phyloP scores from a whole-genome alignment of 108 stramenopile species.

The Conticribra weissflogii region DNA sequence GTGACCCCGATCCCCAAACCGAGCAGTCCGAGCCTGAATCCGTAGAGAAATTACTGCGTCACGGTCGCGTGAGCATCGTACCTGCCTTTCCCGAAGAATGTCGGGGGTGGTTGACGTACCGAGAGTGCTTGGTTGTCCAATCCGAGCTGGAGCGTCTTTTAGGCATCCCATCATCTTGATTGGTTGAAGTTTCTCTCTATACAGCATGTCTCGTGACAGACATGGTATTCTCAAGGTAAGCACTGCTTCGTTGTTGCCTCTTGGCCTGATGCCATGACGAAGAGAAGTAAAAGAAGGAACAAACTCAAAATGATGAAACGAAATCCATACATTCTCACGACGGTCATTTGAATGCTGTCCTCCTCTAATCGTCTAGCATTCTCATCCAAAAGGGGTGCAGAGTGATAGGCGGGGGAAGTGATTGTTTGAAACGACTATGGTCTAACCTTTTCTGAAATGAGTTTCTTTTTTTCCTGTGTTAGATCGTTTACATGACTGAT shows the following conservation, averaged over 20 bases:
- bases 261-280: too few relatives aligned
- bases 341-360: constrained; percentile 21
- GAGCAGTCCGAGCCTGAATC: background rate
- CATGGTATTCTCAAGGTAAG: too few relatives aligned
- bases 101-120: constrained; percentile 37
- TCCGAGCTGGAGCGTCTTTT: constrained; percentile 19
- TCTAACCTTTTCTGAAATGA: constrained; percentile 7
- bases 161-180: background rate
- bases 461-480: too few relatives aligned
- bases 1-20: background rate
- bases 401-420: background rate
- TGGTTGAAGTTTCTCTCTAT: background rate
- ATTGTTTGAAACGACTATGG: constrained; percentile 11
- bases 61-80: constrained; percentile 26
- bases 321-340: constrained; percentile 23
- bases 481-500: background rate
- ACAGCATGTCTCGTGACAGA: too few relatives aligned
- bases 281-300: constrained; percentile 17
- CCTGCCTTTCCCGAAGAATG: constrained; percentile 44
- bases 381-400: constrained; percentile 18
- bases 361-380: constrained; percentile 2
- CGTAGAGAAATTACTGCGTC: constrained; percentile 15
- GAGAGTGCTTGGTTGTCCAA: constrained; percentile 32
- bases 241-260: too few relatives aligned
- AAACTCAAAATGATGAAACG: constrained; percentile 8